These are phyloP conservation scores for Wickerhamomyces mucosus DNA, from an alignment of 805 yeast species.

Conservation along the genomic window DNA sequence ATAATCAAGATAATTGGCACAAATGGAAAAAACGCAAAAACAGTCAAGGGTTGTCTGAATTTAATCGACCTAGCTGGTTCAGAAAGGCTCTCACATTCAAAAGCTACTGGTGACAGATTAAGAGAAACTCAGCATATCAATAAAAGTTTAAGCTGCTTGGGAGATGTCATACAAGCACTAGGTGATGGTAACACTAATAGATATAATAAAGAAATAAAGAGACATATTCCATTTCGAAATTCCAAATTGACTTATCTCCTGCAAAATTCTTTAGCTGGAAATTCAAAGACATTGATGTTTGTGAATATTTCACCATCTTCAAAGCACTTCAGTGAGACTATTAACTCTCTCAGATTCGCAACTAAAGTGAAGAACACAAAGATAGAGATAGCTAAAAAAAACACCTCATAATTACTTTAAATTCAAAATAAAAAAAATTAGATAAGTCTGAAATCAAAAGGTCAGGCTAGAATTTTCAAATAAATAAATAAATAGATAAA, in stretches of 20 bases:
- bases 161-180: conserved; percentile 78
- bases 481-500: conserved; percentile 6
- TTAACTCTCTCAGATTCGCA: conserved; percentile 85
- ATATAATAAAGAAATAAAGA: too few relatives aligned
- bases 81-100: conserved; percentile 69
- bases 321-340: conserved; percentile 60
- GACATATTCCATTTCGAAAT: conserved; percentile 88
- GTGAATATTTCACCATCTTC: conserved; percentile 72
- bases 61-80: conserved; percentile 92
- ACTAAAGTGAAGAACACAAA: conserved; percentile 63
- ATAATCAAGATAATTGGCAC: conserved; percentile 50
- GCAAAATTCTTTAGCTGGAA: conserved; percentile 77
- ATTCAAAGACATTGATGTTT: conserved; percentile 87
- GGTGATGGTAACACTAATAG: conserved; percentile 38
- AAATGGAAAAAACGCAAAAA: conserved; percentile 39
- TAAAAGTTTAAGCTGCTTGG: conserved; percentile 76
- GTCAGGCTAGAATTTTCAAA: too few relatives aligned
- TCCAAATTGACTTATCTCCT: conserved; percentile 83
- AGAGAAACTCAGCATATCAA: conserved; percentile 86
- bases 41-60: conserved; percentile 54
- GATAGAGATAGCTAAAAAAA: conserved; percentile 7
- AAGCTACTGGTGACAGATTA: conserved; percentile 70
- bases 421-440: too few relatives aligned
- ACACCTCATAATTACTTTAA: too few relatives aligned
- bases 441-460: too few relatives aligned